Percentiles rank a stretch among this genome's conserved stretches.
Conservation (phyloP, 352 stramenopile genomes). For the Phytophthora rubi region DNA sequence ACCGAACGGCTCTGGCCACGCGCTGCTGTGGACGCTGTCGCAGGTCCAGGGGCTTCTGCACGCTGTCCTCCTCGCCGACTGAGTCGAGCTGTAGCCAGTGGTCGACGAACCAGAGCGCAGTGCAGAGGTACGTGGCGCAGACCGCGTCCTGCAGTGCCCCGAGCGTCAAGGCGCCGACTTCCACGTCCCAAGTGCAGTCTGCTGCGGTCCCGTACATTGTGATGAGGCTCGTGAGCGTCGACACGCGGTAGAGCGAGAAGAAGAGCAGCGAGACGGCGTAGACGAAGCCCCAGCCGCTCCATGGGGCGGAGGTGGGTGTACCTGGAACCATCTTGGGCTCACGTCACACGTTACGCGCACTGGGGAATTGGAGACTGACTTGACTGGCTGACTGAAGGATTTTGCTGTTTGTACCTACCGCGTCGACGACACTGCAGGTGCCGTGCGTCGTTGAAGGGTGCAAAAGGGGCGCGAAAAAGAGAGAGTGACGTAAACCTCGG, state of each 20-base stretch:
- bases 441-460: no score
- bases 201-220: conserved; percentile 18
- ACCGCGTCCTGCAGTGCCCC: conserved; percentile 36
- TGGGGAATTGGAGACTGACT: background rate
- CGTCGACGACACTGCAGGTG: no score
- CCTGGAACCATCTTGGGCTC: background rate
- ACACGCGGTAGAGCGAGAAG: conserved; percentile 16
- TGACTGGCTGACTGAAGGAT: background rate
- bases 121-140: conserved; percentile 39
- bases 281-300: conserved; percentile 12
- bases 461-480: no score
- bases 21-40: background rate
- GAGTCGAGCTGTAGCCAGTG: background rate
- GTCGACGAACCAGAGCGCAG: conserved; percentile 32
- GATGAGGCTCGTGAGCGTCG: conserved; percentile 15
- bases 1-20: conserved; percentile 1
- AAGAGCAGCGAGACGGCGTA: conserved; percentile 14
- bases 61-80: background rate
- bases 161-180: conserved; percentile 21
- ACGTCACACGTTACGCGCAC: background rate
- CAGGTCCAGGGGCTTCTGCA: background rate
- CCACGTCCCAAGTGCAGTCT: conserved; percentile 17
- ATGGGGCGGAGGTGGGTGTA: background rate
- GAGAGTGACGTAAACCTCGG: no score
- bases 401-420: no score